Evolutionary conservation across 306 rosid genomes (phyloP).

Genomic region (Vigna mungo): DNA sequence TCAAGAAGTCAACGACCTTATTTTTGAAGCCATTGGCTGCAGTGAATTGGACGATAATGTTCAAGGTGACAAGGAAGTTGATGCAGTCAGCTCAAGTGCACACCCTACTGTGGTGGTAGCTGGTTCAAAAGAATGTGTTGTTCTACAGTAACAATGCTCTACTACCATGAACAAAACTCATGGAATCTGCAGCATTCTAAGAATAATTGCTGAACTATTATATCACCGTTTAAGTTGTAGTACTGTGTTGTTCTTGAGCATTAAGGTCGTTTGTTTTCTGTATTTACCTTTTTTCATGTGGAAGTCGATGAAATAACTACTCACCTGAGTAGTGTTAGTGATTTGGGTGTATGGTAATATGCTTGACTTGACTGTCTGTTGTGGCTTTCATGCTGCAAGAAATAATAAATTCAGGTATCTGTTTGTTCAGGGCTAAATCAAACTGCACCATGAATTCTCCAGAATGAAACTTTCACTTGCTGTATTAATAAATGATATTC

Average conservation of each 20-base stretch:
- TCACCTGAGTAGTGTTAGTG: constrained; percentile 19
- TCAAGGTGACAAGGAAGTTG: constrained; percentile 44
- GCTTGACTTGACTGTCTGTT: constrained; percentile 2
- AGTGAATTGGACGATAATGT: constrained; percentile 37
- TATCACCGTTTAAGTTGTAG: constrained; percentile 47
- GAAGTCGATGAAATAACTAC: constrained; percentile 38
- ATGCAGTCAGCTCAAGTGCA: constrained; percentile 46
- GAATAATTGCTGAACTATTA: constrained; percentile 43
- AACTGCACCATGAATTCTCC: neutral
- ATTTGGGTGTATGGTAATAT: constrained; percentile 3
- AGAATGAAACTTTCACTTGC: neutral
- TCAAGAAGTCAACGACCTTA: constrained; percentile 76
- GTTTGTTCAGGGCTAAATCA: neutral
- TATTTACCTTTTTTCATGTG: constrained; percentile 1
- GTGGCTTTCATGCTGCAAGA: neutral
- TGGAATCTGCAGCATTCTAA: no score
- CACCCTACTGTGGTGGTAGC: constrained; percentile 52
- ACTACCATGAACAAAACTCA: constrained; percentile 30
- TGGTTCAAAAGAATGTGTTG: constrained; percentile 78
- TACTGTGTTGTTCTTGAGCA: constrained; percentile 31
- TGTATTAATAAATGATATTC: neutral
- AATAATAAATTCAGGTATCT: neutral
- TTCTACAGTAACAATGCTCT: constrained; percentile 54
- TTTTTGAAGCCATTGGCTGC: constrained; percentile 70
- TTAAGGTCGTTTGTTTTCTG: constrained; percentile 20